A percentile compares a stretch with the other conserved stretches of the same genome.
phyloP scores from a whole-genome alignment of 2,329 filamentous ascomycete genomes.

The Fusarium chlamydosporum region DNA sequence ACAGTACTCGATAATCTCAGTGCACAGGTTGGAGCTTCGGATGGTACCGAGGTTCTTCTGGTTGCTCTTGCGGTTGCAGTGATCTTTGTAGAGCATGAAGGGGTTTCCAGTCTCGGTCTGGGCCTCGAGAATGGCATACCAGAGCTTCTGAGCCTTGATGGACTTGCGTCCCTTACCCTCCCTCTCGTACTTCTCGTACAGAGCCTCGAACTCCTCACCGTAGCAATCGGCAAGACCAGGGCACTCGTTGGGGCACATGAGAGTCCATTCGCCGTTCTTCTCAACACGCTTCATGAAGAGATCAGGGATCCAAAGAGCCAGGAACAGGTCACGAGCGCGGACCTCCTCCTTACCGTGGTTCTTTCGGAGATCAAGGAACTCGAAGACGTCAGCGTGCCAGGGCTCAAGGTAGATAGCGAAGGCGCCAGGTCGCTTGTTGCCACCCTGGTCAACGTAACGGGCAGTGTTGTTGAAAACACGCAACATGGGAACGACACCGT shows the following conservation, averaged over 20 bases:
- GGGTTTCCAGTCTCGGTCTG: slow-evolving; percentile 99
- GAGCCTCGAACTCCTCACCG: slow-evolving; percentile 94
- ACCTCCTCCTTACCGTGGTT: slow-evolving; percentile 99
- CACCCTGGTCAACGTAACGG: slow-evolving; percentile 97
- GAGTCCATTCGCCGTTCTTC: slow-evolving; percentile 95
- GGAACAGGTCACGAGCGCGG: slow-evolving; percentile 96
- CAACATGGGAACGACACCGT: slow-evolving; percentile 97
- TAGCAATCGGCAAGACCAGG: slow-evolving; percentile 96
- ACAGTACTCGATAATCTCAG: slow-evolving; percentile 97
- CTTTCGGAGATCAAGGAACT: slow-evolving; percentile 98
- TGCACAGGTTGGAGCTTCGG: slow-evolving; percentile 98
- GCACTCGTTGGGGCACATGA: slow-evolving; percentile 98
- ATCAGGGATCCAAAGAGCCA: slow-evolving; percentile 98
- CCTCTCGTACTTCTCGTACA: slow-evolving; percentile 93
- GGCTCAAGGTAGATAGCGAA: slow-evolving; percentile 99
- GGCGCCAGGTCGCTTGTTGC: slow-evolving; percentile 98
- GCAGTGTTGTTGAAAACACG: slow-evolving; percentile 99
- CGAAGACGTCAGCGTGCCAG: slow-evolving; percentile 97
- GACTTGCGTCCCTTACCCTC: slow-evolving; percentile 91
- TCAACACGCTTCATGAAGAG: slow-evolving; percentile 99
- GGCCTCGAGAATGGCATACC: slow-evolving; percentile 98
- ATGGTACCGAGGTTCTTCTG: slow-evolving; percentile 99
- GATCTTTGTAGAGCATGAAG: slow-evolving; percentile 99
- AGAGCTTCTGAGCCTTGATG: slow-evolving; percentile 97
- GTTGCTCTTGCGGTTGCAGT: slow-evolving; percentile 99